Percentiles rank a stretch among this genome's conserved stretches.
These are phyloP conservation scores for Pichia paraexigua DNA, from an alignment of 805 yeast genomes.

Conservation along the genomic window DNA sequence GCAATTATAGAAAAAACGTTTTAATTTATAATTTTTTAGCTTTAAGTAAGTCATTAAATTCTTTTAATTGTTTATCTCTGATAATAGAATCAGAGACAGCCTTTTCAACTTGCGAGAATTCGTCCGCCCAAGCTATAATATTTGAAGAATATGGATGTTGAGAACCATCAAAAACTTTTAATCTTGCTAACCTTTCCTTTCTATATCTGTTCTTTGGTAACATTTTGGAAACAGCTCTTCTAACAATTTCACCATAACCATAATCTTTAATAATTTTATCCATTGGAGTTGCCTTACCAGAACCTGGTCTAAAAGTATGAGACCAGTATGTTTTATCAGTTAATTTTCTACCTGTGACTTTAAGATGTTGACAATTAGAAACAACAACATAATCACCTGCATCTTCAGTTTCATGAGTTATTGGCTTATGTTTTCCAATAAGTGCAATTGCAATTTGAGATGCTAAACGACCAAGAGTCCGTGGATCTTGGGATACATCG, in stretches of 20 bases:
- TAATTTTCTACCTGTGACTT: slow-evolving; percentile 80
- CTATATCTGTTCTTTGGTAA: slow-evolving; percentile 86
- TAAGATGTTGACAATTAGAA: slow-evolving; percentile 77
- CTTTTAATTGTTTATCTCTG: slow-evolving; percentile 20
- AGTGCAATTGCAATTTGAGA: slow-evolving; percentile 78
- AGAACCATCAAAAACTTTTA: slow-evolving; percentile 82
- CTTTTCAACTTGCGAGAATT: slow-evolving; percentile 44
- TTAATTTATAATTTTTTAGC: slow-evolving; percentile 15
- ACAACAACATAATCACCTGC: slow-evolving; percentile 97
- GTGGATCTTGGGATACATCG: slow-evolving; percentile 73
- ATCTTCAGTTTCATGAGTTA: slow-evolving; percentile 69
- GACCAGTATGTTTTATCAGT: slow-evolving; percentile 78
- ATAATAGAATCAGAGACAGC: slow-evolving; percentile 33
- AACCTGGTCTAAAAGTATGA: slow-evolving; percentile 87
- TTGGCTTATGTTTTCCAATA: slow-evolving; percentile 97
- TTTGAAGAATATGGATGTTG: slow-evolving; percentile 82
- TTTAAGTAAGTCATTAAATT: slow-evolving; percentile 22
- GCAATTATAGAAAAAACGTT: neutral
- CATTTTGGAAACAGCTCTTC: slow-evolving; percentile 92
- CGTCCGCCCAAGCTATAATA: slow-evolving; percentile 78
- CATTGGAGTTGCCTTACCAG: slow-evolving; percentile 77
- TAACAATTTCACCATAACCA: slow-evolving; percentile 82
- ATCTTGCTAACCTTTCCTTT: slow-evolving; percentile 68
- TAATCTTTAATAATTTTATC: slow-evolving; percentile 62
- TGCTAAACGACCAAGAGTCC: slow-evolving; percentile 91